Base-by-base conservation (phyloP, 306 rosid genomes). In the Quercus variabilis region DNA sequence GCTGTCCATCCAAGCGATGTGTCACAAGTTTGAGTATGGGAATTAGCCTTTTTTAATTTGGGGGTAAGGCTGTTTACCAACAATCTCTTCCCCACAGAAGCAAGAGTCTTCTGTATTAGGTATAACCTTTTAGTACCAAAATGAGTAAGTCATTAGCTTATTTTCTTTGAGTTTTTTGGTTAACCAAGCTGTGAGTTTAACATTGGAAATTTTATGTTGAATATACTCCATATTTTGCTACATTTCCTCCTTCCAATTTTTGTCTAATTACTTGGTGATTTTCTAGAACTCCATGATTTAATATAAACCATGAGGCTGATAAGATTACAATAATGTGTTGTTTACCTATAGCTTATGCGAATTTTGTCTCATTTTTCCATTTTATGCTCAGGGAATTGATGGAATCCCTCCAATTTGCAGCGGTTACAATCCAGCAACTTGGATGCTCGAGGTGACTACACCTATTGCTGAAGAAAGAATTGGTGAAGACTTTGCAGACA, bases 371-470 rank as follows among this genome's bases (percentile, higher is more conserved):
- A 56, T 56, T 76, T 69, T 74, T 77, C 55, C 56, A 25, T 74
- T 74, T 76, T 23, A 13, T 78, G 75, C 60, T 65, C 85, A 94
- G 98, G 82, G 82, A 69, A 83, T 92, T 62, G 74, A 4, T 4
- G 97, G 88, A 76, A 67, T 92, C 41, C 8, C 90, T 70, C 90
- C 90, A 19, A 92, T 94, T 86, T 88, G 87, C 7, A 74, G 78
- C 31, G 87, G 91, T 67, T 92, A 92, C 82, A 92, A 94, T 85
- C 98, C 98, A 58, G 98, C 98, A 52, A 92, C 98, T 54, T 94
- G 98, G 98, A 92, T 94, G 87, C 92, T 94, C 51, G 98, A 94
- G 85, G 91, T 94, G 67, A 89, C 97, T 18, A 92, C 98, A 54
- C 84, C 92, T 54, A 87, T 88, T 64, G 76, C 87, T 63, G 98